These are phyloP conservation scores for Geotrichum armillariae DNA, from an alignment of 1,139 yeast species.

Conservation along the genomic window DNA sequence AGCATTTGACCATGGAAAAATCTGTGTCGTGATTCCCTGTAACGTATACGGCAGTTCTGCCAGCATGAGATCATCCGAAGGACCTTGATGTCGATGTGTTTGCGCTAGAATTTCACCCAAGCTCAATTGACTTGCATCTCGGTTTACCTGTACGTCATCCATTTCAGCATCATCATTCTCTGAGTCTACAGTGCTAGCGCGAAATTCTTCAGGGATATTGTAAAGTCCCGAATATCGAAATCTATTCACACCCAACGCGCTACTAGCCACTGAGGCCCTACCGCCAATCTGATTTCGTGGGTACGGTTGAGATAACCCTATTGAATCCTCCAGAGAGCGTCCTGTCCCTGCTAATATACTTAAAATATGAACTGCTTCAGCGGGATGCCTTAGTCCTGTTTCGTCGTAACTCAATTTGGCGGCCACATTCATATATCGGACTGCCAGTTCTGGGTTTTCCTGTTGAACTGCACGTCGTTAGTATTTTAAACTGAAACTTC, in stretches of 20 bases:
- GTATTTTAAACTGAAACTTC: too few species aligned
- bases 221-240: slow-evolving; percentile 14
- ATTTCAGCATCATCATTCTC: slow-evolving; percentile 6
- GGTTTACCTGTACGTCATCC: background rate
- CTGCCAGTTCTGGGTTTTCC: slow-evolving; percentile 22
- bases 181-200: background rate
- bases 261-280: background rate
- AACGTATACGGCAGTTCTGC: slow-evolving; percentile 64
- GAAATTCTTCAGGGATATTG: slow-evolving; percentile 18
- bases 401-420: slow-evolving; percentile 14
- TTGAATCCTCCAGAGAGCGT: background rate
- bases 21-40: slow-evolving; percentile 68
- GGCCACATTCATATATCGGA: slow-evolving; percentile 18
- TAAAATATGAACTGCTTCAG: slow-evolving; percentile 18
- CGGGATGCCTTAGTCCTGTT: slow-evolving; percentile 18
- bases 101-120: slow-evolving; percentile 19
- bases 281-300: slow-evolving; percentile 5
- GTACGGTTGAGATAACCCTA: slow-evolving; percentile 2
- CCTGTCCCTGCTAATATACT: slow-evolving; percentile 16
- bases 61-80: slow-evolving; percentile 53
- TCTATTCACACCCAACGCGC: background rate
- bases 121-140: slow-evolving; percentile 14
- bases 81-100: slow-evolving; percentile 24
- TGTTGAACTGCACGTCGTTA: slow-evolving; percentile 17
- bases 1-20: slow-evolving; percentile 50